Conservation (phyloP, 2,329 filamentous ascomycete genomes). For the Xylaria sp. region DNA sequence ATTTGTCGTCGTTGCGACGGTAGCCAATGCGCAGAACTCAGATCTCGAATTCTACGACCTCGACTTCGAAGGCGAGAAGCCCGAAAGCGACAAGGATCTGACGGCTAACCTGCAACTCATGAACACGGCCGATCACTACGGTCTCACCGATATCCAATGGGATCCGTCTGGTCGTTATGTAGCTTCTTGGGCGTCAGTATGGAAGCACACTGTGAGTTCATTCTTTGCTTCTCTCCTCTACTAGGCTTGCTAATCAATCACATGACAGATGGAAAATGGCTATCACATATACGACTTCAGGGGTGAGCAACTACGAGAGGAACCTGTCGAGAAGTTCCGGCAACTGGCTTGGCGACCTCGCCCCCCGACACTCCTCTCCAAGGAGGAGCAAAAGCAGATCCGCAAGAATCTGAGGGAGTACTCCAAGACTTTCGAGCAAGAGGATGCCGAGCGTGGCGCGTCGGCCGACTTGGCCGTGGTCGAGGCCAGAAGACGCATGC, state of each 20-base stretch:
- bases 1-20: slow-evolving; percentile 93
- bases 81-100: slow-evolving; percentile 91
- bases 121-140: slow-evolving; percentile 94
- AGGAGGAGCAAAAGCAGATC: slow-evolving; percentile 97
- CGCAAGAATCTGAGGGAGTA: slow-evolving; percentile 99
- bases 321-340: slow-evolving; percentile 96
- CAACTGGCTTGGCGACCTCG: slow-evolving; percentile 95
- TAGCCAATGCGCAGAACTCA: slow-evolving; percentile 91
- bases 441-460: slow-evolving; percentile 92
- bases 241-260: slow-evolving; percentile 21
- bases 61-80: slow-evolving; percentile 97
- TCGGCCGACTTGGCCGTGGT: slow-evolving; percentile 95
- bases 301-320: slow-evolving; percentile 87
- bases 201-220: slow-evolving; percentile 89
- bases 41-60: slow-evolving; percentile 98
- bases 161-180: slow-evolving; percentile 96
- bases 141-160: slow-evolving; percentile 97
- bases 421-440: slow-evolving; percentile 92
- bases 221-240: neutral
- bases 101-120: slow-evolving; percentile 95
- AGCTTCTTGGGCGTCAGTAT: slow-evolving; percentile 90
- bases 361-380: slow-evolving; percentile 87
- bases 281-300: slow-evolving; percentile 99
- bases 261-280: slow-evolving; percentile 93
- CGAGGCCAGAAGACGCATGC: slow-evolving; percentile 81